Conservation (phyloP, 2,329 filamentous ascomycete species). For the Cercospora sp. region DNA sequence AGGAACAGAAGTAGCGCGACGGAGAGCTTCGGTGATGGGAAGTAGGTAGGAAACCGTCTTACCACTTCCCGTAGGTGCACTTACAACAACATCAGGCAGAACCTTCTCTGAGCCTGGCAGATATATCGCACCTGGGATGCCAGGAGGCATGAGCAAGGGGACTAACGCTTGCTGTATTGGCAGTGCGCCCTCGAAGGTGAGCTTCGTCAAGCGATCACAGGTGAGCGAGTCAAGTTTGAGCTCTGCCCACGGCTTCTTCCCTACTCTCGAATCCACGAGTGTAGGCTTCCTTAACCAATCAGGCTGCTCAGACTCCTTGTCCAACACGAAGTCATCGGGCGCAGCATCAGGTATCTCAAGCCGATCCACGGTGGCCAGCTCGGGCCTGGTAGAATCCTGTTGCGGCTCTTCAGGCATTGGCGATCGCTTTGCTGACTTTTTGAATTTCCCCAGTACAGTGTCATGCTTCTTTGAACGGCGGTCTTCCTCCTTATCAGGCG, state of each 20-base stretch:
- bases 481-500: slow-evolving; percentile 29
- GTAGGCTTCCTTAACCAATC: slow-evolving; percentile 74
- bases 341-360: slow-evolving; percentile 55
- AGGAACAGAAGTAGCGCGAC: slow-evolving; percentile 48
- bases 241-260: slow-evolving; percentile 6
- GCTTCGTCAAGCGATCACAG: slow-evolving; percentile 60
- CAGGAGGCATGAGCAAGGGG: slow-evolving; percentile 69
- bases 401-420: slow-evolving; percentile 24
- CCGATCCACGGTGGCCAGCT: slow-evolving; percentile 49
- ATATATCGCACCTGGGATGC: slow-evolving; percentile 40
- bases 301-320: slow-evolving; percentile 70
- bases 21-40: slow-evolving; percentile 77
- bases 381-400: slow-evolving; percentile 18
- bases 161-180: slow-evolving; percentile 79
- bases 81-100: slow-evolving; percentile 76
- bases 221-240: slow-evolving; percentile 3
- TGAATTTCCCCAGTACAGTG: slow-evolving; percentile 48
- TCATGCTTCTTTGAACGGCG: slow-evolving; percentile 36
- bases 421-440: slow-evolving; percentile 37
- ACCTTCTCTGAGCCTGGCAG: slow-evolving; percentile 32
- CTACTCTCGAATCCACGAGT: background rate
- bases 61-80: slow-evolving; percentile 90
- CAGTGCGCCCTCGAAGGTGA: slow-evolving; percentile 70
- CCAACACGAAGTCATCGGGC: slow-evolving; percentile 57
- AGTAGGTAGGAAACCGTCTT: slow-evolving; percentile 92